Base-by-base conservation (phyloP, 2,329 filamentous ascomycete genomes). In the Annulohypoxylon truncatum region DNA sequence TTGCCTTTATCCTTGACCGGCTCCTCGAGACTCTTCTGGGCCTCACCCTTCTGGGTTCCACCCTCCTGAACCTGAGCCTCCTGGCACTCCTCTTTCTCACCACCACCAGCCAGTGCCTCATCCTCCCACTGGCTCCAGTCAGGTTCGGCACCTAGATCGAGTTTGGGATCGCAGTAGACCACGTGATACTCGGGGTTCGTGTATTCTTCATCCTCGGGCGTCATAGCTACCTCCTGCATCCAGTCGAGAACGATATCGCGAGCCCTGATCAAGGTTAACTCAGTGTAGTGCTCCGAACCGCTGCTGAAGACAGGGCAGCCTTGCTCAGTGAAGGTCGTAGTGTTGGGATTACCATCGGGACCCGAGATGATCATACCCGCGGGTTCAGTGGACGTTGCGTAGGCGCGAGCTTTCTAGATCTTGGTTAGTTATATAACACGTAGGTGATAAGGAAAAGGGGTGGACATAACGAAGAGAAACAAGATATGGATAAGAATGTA, bases 281-380 rank as follows among this genome's bases (percentile, higher is more conserved):
- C 92, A 6, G 80, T 80, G 72, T 88, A 82, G 31, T 82, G 74
- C 0, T 78, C 72, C 66, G 91, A 87, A 2, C 90, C 90, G 1
- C 89, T 86, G n/a, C 90, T 90, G 77, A 90, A 91, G 66, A 89
- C 85, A 3, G 91, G 90, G 68, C 87, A 91, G 4, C 90, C 90
- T 44, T 85, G 81, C 9, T 77, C 70, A 0, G 81, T 81, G 73
- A 83, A 80, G 35, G 74, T 71, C 1, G 68, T 61, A 2, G 79
- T 78, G 12, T 76, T 70, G 0, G 78, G 74, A 70, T 86, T 87
- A 8, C 85, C 84, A 1, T 81, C 74, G 1, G 85, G 80, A 0
- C 85, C 85, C 0, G 85, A 80, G 5, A 93, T 77, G 1, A 84
- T 83, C 1, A 79, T 82, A 40, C 86, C 85, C 0, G 85, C 71